Evolutionary conservation across 2,329 filamentous ascomycete genomes (phyloP).

Genomic region (Aspergillus latus): DNA sequence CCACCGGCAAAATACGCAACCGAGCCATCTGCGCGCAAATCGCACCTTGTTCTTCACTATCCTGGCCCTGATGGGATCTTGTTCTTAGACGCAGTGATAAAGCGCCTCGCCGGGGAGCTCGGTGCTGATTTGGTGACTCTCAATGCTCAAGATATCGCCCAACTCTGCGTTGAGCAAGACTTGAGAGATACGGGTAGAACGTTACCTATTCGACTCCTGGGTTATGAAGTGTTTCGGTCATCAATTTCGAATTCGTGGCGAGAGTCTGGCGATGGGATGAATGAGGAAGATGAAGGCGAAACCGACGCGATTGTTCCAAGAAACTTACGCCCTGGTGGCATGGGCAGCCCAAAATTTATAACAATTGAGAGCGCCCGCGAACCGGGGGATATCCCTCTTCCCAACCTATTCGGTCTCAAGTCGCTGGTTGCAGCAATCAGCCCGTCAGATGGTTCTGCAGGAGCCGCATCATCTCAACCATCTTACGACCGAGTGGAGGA

Average conservation of each 20-base stretch:
- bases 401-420: slow-evolving; percentile 26
- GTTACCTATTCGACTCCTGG: slow-evolving; percentile 45
- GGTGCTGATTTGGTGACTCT: slow-evolving; percentile 44
- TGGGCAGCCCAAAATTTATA: slow-evolving; percentile 32
- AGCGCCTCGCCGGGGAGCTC: slow-evolving; percentile 61
- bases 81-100: slow-evolving; percentile 62
- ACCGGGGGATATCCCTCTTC: slow-evolving; percentile 33
- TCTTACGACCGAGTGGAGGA: slow-evolving; percentile 28
- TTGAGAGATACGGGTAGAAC: slow-evolving; percentile 35
- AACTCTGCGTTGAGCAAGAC: slow-evolving; percentile 45
- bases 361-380: slow-evolving; percentile 36
- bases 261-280: slow-evolving; percentile 48
- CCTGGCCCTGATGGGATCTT: slow-evolving; percentile 56
- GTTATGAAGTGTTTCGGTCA: slow-evolving; percentile 56
- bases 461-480: slow-evolving; percentile 18
- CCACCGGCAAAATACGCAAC: slow-evolving; percentile 42
- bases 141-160: slow-evolving; percentile 48
- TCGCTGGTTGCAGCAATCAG: slow-evolving; percentile 34
- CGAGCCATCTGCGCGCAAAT: slow-evolving; percentile 52
- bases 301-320: slow-evolving; percentile 33
- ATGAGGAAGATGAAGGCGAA: slow-evolving; percentile 48
- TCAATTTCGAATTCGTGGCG: slow-evolving; percentile 31
- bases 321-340: slow-evolving; percentile 21
- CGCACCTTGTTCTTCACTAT: slow-evolving; percentile 61
- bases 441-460: slow-evolving; percentile 25